Evolutionary conservation across 495 filamentous ascomycete species (phyloP).

Genomic region (Xylaria grammica): DNA sequence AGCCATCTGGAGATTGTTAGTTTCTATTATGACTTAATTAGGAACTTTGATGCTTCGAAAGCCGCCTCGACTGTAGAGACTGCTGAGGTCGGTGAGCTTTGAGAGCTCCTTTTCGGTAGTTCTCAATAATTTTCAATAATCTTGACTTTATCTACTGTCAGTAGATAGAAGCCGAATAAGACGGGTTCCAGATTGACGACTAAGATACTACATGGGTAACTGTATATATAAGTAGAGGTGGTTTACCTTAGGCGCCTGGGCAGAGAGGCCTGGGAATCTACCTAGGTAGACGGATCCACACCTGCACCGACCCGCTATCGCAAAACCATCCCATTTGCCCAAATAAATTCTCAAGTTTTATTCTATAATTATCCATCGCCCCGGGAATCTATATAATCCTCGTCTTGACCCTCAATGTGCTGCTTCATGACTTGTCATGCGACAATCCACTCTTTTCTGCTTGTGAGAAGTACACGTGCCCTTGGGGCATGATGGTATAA

Average conservation of each 20-base stretch:
- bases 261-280: no score
- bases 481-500: constrained; percentile 35
- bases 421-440: constrained; percentile 21
- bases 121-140: no score
- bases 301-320: constrained; percentile 8
- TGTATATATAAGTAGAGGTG: no score
- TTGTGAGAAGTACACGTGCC: constrained; percentile 14
- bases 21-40: constrained; percentile 53
- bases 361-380: no score
- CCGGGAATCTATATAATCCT: not conserved
- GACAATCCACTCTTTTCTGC: constrained; percentile 14
- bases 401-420: not conserved
- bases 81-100: constrained; percentile 30
- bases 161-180: not conserved
- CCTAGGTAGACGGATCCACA: constrained; percentile 1
- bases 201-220: no score
- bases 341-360: constrained; percentile 16
- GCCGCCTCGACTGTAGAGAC: constrained; percentile 23
- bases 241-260: no score
- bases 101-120: no score
- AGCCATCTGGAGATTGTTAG: constrained; percentile 60
- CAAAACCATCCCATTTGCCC: constrained; percentile 3
- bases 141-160: no score
- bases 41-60: constrained; percentile 42
- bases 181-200: no score